A percentile compares a stretch with the other conserved stretches of the same genome.
These are phyloP conservation scores for Nitzschia sp. DNA, from an alignment of 108 stramenopile species.

Conservation along the genomic window DNA sequence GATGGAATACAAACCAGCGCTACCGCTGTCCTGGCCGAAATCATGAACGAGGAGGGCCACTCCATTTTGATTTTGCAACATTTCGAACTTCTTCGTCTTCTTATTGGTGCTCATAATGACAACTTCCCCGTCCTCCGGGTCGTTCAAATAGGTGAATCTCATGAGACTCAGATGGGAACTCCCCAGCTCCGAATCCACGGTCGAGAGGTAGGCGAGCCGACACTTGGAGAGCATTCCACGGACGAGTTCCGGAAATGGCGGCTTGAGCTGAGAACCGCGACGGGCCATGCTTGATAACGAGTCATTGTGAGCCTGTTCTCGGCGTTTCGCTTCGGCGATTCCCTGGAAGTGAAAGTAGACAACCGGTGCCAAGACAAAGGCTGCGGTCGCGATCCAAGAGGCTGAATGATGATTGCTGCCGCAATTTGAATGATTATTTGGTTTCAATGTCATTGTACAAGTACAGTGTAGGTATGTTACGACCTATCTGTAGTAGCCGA, in stretches of 20 bases:
- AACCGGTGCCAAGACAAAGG: background rate
- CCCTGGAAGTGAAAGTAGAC: background rate
- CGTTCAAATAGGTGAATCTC: constrained; percentile 62
- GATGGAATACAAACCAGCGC: constrained; percentile 45
- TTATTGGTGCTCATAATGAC: constrained; percentile 62
- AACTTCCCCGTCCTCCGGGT: constrained; percentile 39
- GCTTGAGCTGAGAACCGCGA: constrained; percentile 12
- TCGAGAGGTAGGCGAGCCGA: constrained; percentile 59
- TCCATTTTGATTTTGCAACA: constrained; percentile 57
- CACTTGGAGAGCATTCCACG: constrained; percentile 44
- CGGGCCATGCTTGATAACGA: background rate
- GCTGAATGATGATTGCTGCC: too few species aligned
- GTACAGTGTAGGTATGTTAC: too few species aligned
- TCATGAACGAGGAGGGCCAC: constrained; percentile 59
- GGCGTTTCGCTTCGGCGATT: background rate
- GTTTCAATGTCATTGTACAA: too few species aligned
- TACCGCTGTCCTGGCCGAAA: constrained; percentile 19
- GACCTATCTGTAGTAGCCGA: too few species aligned
- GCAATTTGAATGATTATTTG: too few species aligned
- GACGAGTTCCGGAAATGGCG: constrained; percentile 55
- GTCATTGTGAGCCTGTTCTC: background rate
- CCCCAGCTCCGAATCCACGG: constrained; percentile 34
- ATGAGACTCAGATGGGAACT: constrained; percentile 57
- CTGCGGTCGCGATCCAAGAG: background rate
- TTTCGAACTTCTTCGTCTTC: constrained; percentile 63